Evolutionary conservation across 805 yeast genomes (phyloP).

Genomic region (Hermanozyma aechmeae): DNA sequence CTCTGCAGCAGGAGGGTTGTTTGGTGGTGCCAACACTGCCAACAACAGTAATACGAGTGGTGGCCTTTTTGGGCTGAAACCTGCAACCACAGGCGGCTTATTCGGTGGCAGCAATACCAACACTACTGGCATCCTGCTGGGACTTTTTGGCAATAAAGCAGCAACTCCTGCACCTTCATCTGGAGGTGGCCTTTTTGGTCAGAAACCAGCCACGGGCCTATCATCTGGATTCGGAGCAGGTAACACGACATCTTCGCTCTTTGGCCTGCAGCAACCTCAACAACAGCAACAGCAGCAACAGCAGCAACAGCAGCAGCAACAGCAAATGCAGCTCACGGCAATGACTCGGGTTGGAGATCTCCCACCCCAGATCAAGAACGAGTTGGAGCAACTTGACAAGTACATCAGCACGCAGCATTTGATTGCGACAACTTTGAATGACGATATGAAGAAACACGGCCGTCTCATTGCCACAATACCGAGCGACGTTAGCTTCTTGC

Average conservation of each 20-base stretch:
- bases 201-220: not conserved
- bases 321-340: constrained; percentile 47
- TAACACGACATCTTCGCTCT: constrained; percentile 6
- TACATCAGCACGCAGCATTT: constrained; percentile 68
- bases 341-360: constrained; percentile 70
- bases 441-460: constrained; percentile 53
- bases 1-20: constrained; percentile 5
- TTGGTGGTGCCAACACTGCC: constrained; percentile 2
- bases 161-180: no score
- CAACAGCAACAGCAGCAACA: constrained; percentile 25
- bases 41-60: constrained; percentile 3
- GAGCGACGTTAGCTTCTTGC: constrained; percentile 56
- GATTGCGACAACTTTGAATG: constrained; percentile 58
- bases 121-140: not conserved
- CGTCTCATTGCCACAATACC: constrained; percentile 64
- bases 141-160: not conserved
- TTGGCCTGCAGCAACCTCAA: constrained; percentile 5
- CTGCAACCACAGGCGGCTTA: constrained; percentile 3
- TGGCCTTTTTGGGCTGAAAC: constrained; percentile 4
- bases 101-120: constrained; percentile 5
- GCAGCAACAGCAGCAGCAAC: constrained; percentile 22
- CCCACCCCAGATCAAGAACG: constrained; percentile 61
- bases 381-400: constrained; percentile 60
- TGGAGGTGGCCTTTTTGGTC: constrained; percentile 3
- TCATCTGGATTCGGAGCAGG: constrained; percentile 17